Evolutionary conservation across 345 rosid genomes (phyloP).

Genomic region (Rhodomyrtus tomentosa): DNA sequence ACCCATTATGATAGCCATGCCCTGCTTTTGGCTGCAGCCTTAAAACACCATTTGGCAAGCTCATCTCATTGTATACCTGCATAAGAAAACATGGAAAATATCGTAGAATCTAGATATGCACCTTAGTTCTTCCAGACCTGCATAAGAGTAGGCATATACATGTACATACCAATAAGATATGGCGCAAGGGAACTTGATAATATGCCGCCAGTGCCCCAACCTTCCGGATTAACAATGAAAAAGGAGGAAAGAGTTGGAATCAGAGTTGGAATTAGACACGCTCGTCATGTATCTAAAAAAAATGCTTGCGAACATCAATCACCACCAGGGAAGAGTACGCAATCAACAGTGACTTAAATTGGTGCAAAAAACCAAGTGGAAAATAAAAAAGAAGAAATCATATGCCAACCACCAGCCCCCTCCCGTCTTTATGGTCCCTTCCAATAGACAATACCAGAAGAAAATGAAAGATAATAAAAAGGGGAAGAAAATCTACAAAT

Average conservation of each 20-base stretch:
- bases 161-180: slow-evolving; percentile 57
- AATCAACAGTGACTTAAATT: neutral
- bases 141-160: neutral
- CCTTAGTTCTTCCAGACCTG: neutral
- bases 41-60: slow-evolving; percentile 81
- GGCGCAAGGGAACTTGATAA: slow-evolving; percentile 84
- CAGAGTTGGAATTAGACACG: neutral
- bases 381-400: neutral
- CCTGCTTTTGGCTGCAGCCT: slow-evolving; percentile 86
- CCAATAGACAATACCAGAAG: neutral
- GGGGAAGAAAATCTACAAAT: neutral
- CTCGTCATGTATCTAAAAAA: neutral
- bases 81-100: slow-evolving; percentile 2
- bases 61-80: slow-evolving; percentile 83
- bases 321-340: neutral
- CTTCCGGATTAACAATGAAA: slow-evolving; percentile 12
- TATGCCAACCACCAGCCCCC: neutral
- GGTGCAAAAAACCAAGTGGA: neutral
- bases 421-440: neutral
- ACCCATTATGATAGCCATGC: slow-evolving; percentile 91
- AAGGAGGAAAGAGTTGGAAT: neutral
- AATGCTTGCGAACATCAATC: neutral
- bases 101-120: neutral
- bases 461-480: neutral
- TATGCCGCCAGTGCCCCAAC: slow-evolving; percentile 91